Evolutionary conservation across 257 asterid species (phyloP), one percentile per base, ranked within the genome.

Genomic region (Nicotiana obtusifolia): DNA sequence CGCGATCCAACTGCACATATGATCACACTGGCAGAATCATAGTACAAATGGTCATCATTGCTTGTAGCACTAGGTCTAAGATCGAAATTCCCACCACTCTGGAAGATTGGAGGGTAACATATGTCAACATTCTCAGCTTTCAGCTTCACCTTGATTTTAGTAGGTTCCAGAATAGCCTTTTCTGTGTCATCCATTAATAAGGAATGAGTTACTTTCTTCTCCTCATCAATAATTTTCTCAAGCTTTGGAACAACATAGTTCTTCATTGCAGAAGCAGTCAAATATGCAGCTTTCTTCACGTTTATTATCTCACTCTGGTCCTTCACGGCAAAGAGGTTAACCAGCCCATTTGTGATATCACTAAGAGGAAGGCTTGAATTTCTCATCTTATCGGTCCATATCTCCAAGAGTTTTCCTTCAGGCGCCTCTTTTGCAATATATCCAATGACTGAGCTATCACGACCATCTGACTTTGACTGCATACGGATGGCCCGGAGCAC

Each of bases 91-190:
- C 87, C 85, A 15, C 87, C 87, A 77, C 84, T 84, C 84, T 84
- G 86, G 57, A 84, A 84, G 67, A 84, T 81, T 30, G 86, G 86
- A 17, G 86, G 85, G 49, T 81, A 77, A 81, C 87, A 84, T 53
- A 84, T 84, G 81, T 84, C 87, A 77, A 84, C 79, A 77, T 84
- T 84, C 71, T 81, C 87, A 37, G 83, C 87, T 81, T 81, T 84
- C 30, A 84, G 85, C 83, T 84, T 84, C 83, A 84, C 85, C 77
- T 84, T 84, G 24, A 84, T 77, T 81, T 73, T 84, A 35, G 83
- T 68, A 76, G 87, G 87, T 52, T 81, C 85, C 24, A 84, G 83
- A 13, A 84, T 84, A 28, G 80, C 87, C 76, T 84, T 84, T 59
- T 84, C 87, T 19, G 85, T 84, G 64, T 84, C 87, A 81, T 82